These are phyloP conservation scores for Sugiyamaella boreocaroliniensis DNA, from an alignment of 805 yeast genomes.

Conservation along the genomic window DNA sequence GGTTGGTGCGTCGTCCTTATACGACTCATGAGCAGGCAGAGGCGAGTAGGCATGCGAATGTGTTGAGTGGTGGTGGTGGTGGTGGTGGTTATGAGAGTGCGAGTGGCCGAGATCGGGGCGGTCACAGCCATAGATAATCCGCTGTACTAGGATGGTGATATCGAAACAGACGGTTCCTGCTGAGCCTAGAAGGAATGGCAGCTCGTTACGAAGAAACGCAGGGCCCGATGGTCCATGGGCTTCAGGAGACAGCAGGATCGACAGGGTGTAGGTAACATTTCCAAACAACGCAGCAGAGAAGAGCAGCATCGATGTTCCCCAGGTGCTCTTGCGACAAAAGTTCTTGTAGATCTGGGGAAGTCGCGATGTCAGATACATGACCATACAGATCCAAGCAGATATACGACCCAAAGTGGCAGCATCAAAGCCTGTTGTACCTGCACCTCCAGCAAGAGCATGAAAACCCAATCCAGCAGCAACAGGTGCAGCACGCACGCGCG, in stretches of 20 bases:
- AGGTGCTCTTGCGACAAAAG: conserved; percentile 70
- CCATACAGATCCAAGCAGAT: conserved; percentile 75
- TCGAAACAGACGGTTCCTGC: conserved; percentile 82
- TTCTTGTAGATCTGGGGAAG: conserved; percentile 81
- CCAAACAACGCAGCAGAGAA: conserved; percentile 76
- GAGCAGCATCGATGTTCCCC: conserved; percentile 74
- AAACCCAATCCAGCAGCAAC: conserved; percentile 18
- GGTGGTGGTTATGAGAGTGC: conserved; percentile 3
- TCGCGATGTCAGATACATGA: conserved; percentile 68
- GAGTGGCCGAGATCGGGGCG: conserved; percentile 7
- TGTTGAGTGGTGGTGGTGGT: neutral
- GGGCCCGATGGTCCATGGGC: conserved; percentile 41
- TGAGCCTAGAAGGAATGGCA: conserved; percentile 80
- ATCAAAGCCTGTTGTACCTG: neutral
- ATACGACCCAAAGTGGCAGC: conserved; percentile 35
- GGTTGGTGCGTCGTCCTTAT: neutral
- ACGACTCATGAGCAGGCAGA: neutral
- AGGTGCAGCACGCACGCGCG: conserved; percentile 19
- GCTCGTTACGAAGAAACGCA: conserved; percentile 55
- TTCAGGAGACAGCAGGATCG: conserved; percentile 55
- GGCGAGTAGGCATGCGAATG: conserved; percentile 1
- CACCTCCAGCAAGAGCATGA: neutral
- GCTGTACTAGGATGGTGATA: conserved; percentile 37
- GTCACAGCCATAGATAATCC: conserved; percentile 17
- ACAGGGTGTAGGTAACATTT: conserved; percentile 66